Conservation (phyloP, 768 basidiomycete species). For the Peribolospora baueri region DNA sequence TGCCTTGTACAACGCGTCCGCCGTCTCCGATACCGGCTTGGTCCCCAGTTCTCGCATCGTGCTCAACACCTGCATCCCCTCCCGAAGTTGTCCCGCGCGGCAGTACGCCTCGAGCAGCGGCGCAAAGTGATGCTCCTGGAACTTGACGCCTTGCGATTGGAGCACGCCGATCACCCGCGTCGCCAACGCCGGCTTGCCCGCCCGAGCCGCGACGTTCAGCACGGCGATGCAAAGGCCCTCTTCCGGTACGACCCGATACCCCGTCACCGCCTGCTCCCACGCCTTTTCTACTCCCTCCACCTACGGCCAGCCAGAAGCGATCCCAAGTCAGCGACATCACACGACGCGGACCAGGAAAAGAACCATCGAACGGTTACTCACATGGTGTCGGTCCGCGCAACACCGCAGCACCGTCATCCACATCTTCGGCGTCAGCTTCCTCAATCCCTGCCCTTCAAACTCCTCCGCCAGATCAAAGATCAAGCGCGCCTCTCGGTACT, state of each 20-base stretch:
- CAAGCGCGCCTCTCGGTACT: slow-evolving; percentile 33
- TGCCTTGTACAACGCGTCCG: slow-evolving; percentile 29
- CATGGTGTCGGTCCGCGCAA: slow-evolving; percentile 41
- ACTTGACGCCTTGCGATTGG: slow-evolving; percentile 25
- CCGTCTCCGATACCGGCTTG: slow-evolving; percentile 29
- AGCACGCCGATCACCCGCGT: slow-evolving; percentile 38
- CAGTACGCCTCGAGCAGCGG: slow-evolving; percentile 52
- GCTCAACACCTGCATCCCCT: slow-evolving; percentile 36
- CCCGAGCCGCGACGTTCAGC: slow-evolving; percentile 46
- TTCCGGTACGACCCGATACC: slow-evolving; percentile 34
- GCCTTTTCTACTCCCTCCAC: slow-evolving; percentile 37
- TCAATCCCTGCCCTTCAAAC: slow-evolving; percentile 33
- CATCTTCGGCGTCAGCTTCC: slow-evolving; percentile 28
- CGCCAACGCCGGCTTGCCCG: slow-evolving; percentile 46
- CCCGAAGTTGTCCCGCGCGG: slow-evolving; percentile 31
- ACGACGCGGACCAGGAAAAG: neutral
- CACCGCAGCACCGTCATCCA: slow-evolving; percentile 47
- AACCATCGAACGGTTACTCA: slow-evolving; percentile 22
- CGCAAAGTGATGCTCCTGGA: slow-evolving; percentile 50
- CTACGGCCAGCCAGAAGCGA: slow-evolving; percentile 20
- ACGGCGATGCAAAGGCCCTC: slow-evolving; percentile 50
- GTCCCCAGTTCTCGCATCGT: slow-evolving; percentile 36
- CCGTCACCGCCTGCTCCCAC: slow-evolving; percentile 37
- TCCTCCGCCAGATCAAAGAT: slow-evolving; percentile 44
- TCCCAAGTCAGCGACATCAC: neutral